Conservation (phyloP, 2,329 filamentous ascomycete species). For the Aspergillus tubingensis region DNA sequence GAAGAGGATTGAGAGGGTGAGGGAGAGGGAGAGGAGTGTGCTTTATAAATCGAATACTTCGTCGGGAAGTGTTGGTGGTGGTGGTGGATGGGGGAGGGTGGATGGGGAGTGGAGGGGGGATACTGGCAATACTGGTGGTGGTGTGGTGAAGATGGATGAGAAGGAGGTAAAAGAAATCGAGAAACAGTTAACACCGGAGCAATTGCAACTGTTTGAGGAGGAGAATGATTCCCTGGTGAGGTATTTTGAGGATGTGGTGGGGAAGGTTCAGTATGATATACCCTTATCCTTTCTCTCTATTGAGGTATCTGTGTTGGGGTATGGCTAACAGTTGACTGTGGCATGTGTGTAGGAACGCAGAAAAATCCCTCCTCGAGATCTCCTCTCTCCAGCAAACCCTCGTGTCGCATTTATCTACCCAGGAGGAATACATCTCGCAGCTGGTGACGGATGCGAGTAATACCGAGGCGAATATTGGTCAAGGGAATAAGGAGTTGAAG, state of each 20-base stretch:
- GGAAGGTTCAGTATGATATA: slow-evolving; percentile 76
- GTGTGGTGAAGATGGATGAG: slow-evolving; percentile 29
- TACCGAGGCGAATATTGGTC: slow-evolving; percentile 82
- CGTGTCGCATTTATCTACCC: slow-evolving; percentile 78
- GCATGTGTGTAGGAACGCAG: slow-evolving; percentile 66
- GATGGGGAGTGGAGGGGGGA: neutral
- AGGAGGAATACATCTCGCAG: slow-evolving; percentile 86
- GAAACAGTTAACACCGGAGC: slow-evolving; percentile 73
- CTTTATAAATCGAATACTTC: slow-evolving; percentile 53
- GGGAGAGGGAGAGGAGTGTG: slow-evolving; percentile 86
- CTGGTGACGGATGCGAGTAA: slow-evolving; percentile 79
- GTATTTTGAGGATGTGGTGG: slow-evolving; percentile 90
- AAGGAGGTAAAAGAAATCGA: slow-evolving; percentile 46
- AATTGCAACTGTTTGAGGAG: slow-evolving; percentile 88
- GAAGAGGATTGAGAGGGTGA: slow-evolving; percentile 75
- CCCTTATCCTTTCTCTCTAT: too few species aligned
- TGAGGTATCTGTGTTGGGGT: too few species aligned
- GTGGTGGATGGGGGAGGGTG: neutral
- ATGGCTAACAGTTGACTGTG: slow-evolving; percentile 3
- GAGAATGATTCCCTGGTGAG: slow-evolving; percentile 91
- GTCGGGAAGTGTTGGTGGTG: too few species aligned
- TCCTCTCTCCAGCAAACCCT: slow-evolving; percentile 88
- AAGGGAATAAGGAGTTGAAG: slow-evolving; percentile 89
- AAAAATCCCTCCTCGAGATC: slow-evolving; percentile 89
- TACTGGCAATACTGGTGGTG: neutral